Conservation (phyloP, 2,329 filamentous ascomycete genomes). For the Aspergillus sp. region DNA sequence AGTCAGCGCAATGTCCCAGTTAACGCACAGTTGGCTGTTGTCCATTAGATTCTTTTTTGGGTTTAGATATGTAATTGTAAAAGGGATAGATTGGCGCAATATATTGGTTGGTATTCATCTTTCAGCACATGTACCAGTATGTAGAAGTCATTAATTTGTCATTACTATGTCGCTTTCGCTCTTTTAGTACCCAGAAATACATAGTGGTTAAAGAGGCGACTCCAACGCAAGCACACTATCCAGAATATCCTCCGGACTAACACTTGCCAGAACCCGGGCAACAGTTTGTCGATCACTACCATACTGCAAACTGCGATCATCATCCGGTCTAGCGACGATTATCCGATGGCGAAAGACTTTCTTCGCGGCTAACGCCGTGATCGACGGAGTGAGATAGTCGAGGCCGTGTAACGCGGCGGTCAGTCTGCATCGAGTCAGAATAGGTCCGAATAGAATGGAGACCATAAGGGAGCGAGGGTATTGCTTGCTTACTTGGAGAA, state of each 20-base stretch:
- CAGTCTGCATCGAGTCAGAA: slow-evolving; percentile 7
- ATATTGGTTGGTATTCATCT: not conserved
- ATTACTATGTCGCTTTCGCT: too few species aligned
- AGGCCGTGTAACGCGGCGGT: slow-evolving; percentile 68
- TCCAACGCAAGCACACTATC: slow-evolving; percentile 53
- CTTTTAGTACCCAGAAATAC: not conserved
- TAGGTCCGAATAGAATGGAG: not conserved
- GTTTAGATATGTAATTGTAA: not conserved
- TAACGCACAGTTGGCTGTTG: slow-evolving; percentile 13
- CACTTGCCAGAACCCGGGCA: slow-evolving; percentile 53
- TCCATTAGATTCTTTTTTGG: not conserved
- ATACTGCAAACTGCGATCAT: slow-evolving; percentile 87
- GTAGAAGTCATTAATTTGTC: too few species aligned
- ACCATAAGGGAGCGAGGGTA: too few species aligned
- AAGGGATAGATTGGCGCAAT: not conserved
- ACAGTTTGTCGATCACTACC: slow-evolving; percentile 71
- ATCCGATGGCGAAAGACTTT: slow-evolving; percentile 89
- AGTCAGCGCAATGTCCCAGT: slow-evolving; percentile 16
- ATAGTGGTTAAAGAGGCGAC: slow-evolving; percentile 40
- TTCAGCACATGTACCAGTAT: too few species aligned
- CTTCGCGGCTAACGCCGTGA: slow-evolving; percentile 70
- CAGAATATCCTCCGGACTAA: slow-evolving; percentile 49
- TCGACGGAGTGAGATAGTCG: slow-evolving; percentile 71
- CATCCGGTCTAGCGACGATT: slow-evolving; percentile 56
- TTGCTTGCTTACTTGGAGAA: slow-evolving; percentile 48